phyloP scores from a whole-genome alignment of 805 yeast genomes.

The baker's yeast (Saccharomyces cerevisiae) region DNA sequence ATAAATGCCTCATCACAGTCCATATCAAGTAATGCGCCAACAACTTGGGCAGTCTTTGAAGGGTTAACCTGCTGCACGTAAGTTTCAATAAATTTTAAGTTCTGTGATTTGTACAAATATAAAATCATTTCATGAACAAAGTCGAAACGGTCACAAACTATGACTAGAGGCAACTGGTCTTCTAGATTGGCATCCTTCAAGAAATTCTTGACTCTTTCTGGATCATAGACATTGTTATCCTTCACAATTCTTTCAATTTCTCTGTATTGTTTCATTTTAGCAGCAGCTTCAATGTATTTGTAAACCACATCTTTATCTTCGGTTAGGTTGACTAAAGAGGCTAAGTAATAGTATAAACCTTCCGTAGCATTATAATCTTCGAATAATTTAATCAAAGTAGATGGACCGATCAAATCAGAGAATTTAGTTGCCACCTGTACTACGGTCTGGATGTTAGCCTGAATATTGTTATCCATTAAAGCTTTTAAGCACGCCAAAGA shows the following conservation, averaged over 20 bases:
- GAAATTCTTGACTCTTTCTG: conserved; percentile 95
- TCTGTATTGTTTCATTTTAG: conserved; percentile 77
- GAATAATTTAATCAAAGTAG: conserved; percentile 76
- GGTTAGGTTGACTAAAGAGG: conserved; percentile 85
- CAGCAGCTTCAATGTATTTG: conserved; percentile 93
- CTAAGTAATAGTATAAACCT: conserved; percentile 89
- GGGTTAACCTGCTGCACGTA: conserved; percentile 98
- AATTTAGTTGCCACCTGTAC: conserved; percentile 96
- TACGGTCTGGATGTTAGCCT: conserved; percentile 83
- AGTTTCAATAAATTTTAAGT: conserved; percentile 92
- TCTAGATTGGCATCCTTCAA: conserved; percentile 88
- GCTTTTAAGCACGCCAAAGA: conserved; percentile 80
- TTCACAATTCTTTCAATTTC: conserved; percentile 95
- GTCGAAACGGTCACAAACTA: conserved; percentile 88
- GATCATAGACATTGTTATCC: conserved; percentile 88
- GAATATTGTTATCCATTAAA: conserved; percentile 68
- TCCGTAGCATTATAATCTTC: conserved; percentile 89
- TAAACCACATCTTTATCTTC: conserved; percentile 92
- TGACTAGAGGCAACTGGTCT: conserved; percentile 92
- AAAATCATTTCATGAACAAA: conserved; percentile 90
- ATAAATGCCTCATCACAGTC: conserved; percentile 92
- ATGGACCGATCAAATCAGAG: conserved; percentile 86
- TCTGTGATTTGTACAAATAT: conserved; percentile 90
- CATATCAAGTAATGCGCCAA: conserved; percentile 92
- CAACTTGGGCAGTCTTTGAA: conserved; percentile 88